Evolutionary conservation across 495 filamentous ascomycete genomes (phyloP).

Genomic region (Hyaloscypha bicolor): DNA sequence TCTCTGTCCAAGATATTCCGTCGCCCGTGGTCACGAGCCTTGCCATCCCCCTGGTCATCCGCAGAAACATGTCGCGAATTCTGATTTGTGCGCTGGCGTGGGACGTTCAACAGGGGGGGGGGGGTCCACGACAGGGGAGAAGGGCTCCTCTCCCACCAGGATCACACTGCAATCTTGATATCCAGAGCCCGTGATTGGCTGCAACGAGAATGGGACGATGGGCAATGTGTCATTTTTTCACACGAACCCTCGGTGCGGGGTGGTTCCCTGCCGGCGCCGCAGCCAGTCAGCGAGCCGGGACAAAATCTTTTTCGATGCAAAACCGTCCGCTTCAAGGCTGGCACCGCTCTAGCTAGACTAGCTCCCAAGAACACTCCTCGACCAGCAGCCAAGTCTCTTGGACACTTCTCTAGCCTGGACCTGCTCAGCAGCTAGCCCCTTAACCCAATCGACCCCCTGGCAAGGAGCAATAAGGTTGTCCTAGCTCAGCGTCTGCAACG

Average conservation of each 20-base stretch:
- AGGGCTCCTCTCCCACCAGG: background rate
- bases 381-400: background rate
- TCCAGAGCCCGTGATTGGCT: constrained; percentile 16
- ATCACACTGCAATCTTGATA: constrained; percentile 18
- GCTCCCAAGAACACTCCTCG: constrained; percentile 2
- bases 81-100: constrained; percentile 17
- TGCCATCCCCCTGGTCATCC: too few relatives aligned
- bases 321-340: constrained; percentile 14
- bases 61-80: background rate
- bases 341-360: constrained; percentile 2
- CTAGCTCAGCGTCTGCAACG: constrained; percentile 4
- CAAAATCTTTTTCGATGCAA: constrained; percentile 11
- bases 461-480: constrained; percentile 12
- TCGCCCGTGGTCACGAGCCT: background rate
- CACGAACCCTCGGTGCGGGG: constrained; percentile 24
- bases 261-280: constrained; percentile 16
- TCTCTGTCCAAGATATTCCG: constrained; percentile 1
- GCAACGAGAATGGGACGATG: background rate
- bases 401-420: background rate
- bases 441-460: background rate
- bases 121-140: background rate
- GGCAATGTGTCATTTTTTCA: constrained; percentile 27
- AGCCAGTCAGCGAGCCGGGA: constrained; percentile 12
- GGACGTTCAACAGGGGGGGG: constrained; percentile 8
- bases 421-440: background rate